Conservation (phyloP, 2,329 filamentous ascomycete species). For the Phialemoniopsis sp. region DNA sequence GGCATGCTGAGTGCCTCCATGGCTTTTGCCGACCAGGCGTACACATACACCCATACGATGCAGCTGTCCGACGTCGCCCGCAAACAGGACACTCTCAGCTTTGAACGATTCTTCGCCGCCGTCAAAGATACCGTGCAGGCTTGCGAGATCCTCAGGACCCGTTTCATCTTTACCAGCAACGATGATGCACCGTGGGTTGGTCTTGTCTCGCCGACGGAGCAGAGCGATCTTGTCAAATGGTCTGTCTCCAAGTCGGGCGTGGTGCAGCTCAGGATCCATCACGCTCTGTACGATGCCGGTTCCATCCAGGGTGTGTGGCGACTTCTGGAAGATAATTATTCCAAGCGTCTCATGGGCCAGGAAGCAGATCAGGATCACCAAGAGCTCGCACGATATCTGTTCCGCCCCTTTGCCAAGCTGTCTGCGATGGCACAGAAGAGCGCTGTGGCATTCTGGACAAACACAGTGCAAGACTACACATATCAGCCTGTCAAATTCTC, state of each 20-base stretch:
- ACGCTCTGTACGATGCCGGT: conserved; percentile 15
- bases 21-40: conserved; percentile 12
- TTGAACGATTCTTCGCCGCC: conserved; percentile 11
- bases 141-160: conserved; percentile 17
- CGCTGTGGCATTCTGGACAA: conserved; percentile 2
- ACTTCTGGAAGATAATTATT: conserved; percentile 10
- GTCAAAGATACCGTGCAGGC: conserved; percentile 13
- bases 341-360: not conserved
- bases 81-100: conserved; percentile 7
- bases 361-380: not conserved
- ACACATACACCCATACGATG: conserved; percentile 14
- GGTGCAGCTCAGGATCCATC: conserved; percentile 13
- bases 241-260: conserved; percentile 1
- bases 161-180: conserved; percentile 14
- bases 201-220: conserved; percentile 12
- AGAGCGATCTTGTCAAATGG: conserved; percentile 13
- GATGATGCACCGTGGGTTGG: conserved; percentile 16
- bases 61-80: conserved; percentile 11
- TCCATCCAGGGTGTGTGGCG: conserved; percentile 13
- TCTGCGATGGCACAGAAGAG: no score
- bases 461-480: conserved; percentile 1
- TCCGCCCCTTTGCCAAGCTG: no score
- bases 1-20: conserved; percentile 17
- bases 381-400: no score
- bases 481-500: conserved; percentile 1